A percentile compares a stretch with the other conserved stretches of the same genome.
Conservation (phyloP, 78 protist genomes). For the Dictyostelium firmibasis region DNA sequence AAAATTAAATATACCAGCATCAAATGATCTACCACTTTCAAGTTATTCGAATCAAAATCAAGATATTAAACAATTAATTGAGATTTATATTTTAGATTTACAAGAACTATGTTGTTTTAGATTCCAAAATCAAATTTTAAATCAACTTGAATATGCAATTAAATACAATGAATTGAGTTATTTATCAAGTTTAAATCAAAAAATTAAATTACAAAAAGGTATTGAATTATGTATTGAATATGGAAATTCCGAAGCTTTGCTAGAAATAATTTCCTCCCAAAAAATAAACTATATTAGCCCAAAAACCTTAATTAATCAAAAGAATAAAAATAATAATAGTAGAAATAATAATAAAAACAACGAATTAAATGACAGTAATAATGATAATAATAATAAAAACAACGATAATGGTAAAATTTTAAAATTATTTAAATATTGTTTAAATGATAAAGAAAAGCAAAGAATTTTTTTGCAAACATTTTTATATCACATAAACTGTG, state of each 20-base stretch:
- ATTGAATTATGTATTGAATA: neutral
- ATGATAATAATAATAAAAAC: neutral
- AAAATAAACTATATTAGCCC: neutral
- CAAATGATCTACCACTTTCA: neutral
- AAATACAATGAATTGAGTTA: neutral
- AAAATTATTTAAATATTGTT: neutral
- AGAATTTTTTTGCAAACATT: constrained; percentile 1
- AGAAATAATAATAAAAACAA: neutral
- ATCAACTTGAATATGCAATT: neutral
- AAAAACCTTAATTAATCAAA: neutral
- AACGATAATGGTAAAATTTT: neutral
- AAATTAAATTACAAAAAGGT: neutral
- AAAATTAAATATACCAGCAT: neutral
- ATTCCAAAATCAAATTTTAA: neutral
- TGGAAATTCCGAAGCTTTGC: neutral
- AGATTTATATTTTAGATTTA: neutral
- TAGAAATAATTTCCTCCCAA: neutral
- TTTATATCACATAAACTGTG: neutral
- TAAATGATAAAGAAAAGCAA: neutral
- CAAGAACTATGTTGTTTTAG: neutral
- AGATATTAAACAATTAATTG: neutral
- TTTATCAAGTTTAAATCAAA: neutral
- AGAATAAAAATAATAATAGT: neutral
- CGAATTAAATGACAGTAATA: neutral
- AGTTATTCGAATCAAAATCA: neutral